These are phyloP conservation scores for Lasiosphaeris hirsuta DNA, from an alignment of 495 filamentous ascomycete genomes.

Conservation along the genomic window DNA sequence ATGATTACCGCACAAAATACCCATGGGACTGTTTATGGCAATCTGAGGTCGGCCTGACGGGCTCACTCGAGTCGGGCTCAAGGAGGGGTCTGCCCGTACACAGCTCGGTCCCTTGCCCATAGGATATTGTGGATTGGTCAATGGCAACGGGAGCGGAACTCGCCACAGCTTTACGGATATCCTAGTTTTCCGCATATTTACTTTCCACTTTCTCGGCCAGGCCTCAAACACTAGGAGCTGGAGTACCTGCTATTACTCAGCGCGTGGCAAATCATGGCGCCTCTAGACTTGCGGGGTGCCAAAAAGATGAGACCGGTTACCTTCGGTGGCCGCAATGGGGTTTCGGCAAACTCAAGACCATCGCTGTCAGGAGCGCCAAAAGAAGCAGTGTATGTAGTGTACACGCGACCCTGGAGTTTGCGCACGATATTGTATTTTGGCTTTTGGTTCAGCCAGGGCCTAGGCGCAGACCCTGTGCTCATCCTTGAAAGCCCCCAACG, in stretches of 20 bases:
- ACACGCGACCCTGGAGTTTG: background rate
- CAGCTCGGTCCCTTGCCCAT: background rate
- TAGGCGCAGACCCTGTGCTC: background rate
- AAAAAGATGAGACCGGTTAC: too few species aligned
- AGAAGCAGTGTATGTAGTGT: too few species aligned
- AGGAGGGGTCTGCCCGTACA: background rate
- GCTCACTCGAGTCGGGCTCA: too few species aligned
- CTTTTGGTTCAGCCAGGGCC: background rate
- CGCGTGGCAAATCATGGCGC: background rate
- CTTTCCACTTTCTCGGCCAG: background rate
- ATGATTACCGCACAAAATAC: too few species aligned
- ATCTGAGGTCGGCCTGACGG: too few species aligned
- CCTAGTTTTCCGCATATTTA: too few species aligned
- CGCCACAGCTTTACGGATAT: background rate
- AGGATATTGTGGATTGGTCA: conserved; percentile 6
- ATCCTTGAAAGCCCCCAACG: conserved; percentile 2
- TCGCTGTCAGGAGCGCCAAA: too few species aligned
- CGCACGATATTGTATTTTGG: too few species aligned
- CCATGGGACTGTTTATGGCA: too few species aligned
- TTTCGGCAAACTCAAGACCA: too few species aligned
- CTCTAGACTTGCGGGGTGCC: too few species aligned
- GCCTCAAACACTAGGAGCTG: background rate
- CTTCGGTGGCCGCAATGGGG: too few species aligned
- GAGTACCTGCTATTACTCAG: background rate
- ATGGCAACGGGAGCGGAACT: background rate